A percentile compares a stretch with the other conserved stretches of the same genome.
Evolutionary conservation across 2,329 filamentous ascomycete species (phyloP).

Genomic region (Didymella segeticola): DNA sequence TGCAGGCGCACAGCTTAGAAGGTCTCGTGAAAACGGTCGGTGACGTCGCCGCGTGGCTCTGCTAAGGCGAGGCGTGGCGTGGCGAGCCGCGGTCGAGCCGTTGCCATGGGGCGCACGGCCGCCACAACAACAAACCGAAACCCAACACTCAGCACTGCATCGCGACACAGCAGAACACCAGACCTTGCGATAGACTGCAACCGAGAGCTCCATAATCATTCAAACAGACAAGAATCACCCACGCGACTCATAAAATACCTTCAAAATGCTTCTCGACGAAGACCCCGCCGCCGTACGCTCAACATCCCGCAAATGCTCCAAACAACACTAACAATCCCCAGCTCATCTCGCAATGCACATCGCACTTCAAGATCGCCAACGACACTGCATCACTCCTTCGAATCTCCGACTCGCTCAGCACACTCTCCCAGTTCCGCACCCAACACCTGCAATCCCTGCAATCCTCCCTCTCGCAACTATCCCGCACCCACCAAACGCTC

Average conservation of each 20-base stretch:
- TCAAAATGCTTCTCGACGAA: constrained; percentile 90
- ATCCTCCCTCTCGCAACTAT: constrained; percentile 61
- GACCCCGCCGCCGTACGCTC: constrained; percentile 79
- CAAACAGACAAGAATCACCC: background rate
- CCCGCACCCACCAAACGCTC: constrained; percentile 77
- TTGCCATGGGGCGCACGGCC: constrained; percentile 45
- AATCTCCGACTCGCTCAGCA: constrained; percentile 81
- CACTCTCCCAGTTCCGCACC: constrained; percentile 83
- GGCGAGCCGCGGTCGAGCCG: constrained; percentile 23
- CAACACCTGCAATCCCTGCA: constrained; percentile 64
- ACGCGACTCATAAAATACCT: background rate
- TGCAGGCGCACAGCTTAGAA: constrained; percentile 2
- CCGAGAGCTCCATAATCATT: background rate
- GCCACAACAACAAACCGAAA: constrained; percentile 34
- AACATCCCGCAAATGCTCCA: constrained; percentile 1
- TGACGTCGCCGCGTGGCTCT: constrained; percentile 44
- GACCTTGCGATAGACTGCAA: background rate
- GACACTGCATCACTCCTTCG: constrained; percentile 86
- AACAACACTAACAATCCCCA: constrained; percentile 48
- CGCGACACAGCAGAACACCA: constrained; percentile 15
- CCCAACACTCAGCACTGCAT: constrained; percentile 39
- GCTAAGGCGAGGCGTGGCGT: constrained; percentile 27
- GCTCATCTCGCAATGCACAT: constrained; percentile 90
- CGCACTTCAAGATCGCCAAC: constrained; percentile 92
- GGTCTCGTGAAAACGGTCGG: constrained; percentile 34